These are phyloP conservation scores for Raffaelea ambrosiae DNA, from an alignment of 2,329 filamentous ascomycete genomes.

Conservation along the genomic window DNA sequence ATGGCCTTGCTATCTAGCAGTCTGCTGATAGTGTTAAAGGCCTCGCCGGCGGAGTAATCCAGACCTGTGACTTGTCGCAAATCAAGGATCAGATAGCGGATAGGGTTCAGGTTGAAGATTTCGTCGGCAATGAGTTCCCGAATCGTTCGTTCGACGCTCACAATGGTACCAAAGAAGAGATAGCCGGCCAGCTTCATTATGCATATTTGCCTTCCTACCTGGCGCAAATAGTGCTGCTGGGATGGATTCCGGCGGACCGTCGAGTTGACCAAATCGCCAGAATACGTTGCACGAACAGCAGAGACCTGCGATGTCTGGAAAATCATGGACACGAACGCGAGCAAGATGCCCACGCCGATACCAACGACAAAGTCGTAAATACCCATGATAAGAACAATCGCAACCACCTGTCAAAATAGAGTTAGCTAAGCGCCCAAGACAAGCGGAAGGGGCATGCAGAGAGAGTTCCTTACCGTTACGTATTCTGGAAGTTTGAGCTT, in stretches of 20 bases:
- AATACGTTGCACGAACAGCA: conserved; percentile 83
- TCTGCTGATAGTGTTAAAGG: conserved; percentile 85
- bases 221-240: conserved; percentile 76
- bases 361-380: conserved; percentile 94
- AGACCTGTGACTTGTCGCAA: conserved; percentile 83
- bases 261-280: conserved; percentile 79
- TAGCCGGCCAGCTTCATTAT: conserved; percentile 90
- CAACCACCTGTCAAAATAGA: conserved; percentile 34
- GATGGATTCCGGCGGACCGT: conserved; percentile 86
- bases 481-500: conserved; percentile 85
- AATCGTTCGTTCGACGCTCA: conserved; percentile 86
- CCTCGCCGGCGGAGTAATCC: conserved; percentile 93
- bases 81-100: conserved; percentile 85
- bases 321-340: conserved; percentile 86
- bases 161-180: conserved; percentile 97
- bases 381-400: conserved; percentile 92
- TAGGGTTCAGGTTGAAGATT: conserved; percentile 66
- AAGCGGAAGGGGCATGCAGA: too few species aligned
- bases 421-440: conserved; percentile 2
- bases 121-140: conserved; percentile 75
- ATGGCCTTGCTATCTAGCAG: conserved; percentile 71
- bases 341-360: conserved; percentile 81
- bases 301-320: conserved; percentile 86
- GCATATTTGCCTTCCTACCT: conserved; percentile 80
- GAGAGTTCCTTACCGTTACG: too few species aligned